Evolutionary conservation across 306 rosid genomes (phyloP), one percentile per base, ranked within the genome.

Genomic region (Cicer arietinum): DNA sequence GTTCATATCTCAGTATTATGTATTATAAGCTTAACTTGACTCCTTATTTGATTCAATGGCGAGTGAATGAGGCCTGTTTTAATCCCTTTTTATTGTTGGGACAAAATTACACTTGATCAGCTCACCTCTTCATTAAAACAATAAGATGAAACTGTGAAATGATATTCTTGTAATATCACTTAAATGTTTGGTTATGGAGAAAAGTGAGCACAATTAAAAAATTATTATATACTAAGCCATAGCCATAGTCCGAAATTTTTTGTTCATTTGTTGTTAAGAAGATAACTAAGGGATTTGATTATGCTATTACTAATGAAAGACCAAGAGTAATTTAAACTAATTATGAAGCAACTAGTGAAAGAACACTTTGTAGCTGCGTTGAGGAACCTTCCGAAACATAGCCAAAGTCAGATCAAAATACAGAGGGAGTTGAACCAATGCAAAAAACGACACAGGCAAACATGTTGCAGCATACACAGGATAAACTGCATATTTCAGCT

Each of bases 401-500:
- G 88, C 76, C 73, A 67, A 54, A 0, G 65, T 22, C 0, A 85
- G 77, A 79, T 85, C 85, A 65, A 85, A 13, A 58, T 85, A 85
- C 12, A 85, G 79, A 16, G 88, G 88, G n/a, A 85, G 85, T 62
- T 85, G 85, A 3, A 78, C 84, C 43, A 85, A 18, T 0, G 80
- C 88, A 50, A 81, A 85, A 60, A 85, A 85, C 0, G 88, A n/a
- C 0, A 85, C 79, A 10, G 88, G 88, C 72, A 85, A 71, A 48
- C 81, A 81, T 0, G 88, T 81, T 2, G 60, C 74, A 16, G 54
- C 85, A 48, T 85, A 85, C 43, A 85, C 71, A 6, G 85, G 88
- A 52, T 70, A 85, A 20, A 85, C 77, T 9, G 88, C 85, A 6
- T 0, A 11, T 67, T 45, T 81, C 16, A 85, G 52, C 18, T 50